Base-by-base conservation (phyloP, 495 filamentous ascomycete genomes). In the Penicillium desertorum region DNA sequence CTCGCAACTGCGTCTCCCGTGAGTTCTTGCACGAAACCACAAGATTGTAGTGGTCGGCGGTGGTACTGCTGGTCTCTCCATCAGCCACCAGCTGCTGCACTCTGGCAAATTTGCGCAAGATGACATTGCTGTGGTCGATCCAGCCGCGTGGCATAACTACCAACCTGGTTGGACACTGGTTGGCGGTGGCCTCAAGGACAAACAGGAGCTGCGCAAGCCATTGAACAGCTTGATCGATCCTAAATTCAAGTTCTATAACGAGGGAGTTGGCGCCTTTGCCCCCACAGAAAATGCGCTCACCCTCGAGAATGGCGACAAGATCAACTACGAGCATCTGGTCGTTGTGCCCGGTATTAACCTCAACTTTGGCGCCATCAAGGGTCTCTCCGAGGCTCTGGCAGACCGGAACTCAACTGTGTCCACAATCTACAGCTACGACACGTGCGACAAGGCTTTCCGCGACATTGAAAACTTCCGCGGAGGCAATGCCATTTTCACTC, bases 151-250 rank as follows among this genome's bases (percentile, higher is more conserved):
- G 71, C 86, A 88, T 70, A 79, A 88, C 74, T 88, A 87, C 71
- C 86, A 88, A 68, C 85, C 86, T 3, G 86, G 86, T 53, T 88
- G 86, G 86, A 88, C 86, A 11, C 76, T 88, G 3, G 85, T 88
- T 36, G 85, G 82, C 45, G 83, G 84, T 25, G 86, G 86, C 14
- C 75, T 88, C 44, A 87, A 84, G 63, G 74, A 71, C 41, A 79
- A 82, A 30, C 68, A 83, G 42, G 75, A 81, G 2, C 73, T 86
- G 45, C 78, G 78, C 19, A 71, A 72, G 46, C 83, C 80, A 6
- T 67, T 87, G 39, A 67, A 71, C 12, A 68, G 69, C 51, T 65
- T 87, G 23, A 73, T 87, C 32, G 79, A 86, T 57, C 69, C 81
- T 42, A 84, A 86, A 59, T 74, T 88, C 42, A 82, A 82, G 60